Conservation (phyloP, 345 rosid genomes). For the Heritiera fomes region DNA sequence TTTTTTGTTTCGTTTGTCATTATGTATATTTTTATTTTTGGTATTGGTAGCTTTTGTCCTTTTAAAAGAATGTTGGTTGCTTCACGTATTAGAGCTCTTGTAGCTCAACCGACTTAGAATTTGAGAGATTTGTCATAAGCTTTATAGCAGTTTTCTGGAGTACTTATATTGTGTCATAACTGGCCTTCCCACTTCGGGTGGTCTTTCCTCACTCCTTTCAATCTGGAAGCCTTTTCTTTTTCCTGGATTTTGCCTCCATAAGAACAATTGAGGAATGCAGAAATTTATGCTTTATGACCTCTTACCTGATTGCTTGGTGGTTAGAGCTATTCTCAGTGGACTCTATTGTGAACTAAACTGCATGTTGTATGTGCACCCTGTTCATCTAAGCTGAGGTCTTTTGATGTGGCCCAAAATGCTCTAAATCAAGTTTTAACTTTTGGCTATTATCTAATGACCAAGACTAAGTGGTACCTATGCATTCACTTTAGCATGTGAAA, state of each 20-base stretch:
- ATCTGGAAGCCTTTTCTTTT: background rate
- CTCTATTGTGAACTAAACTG: background rate
- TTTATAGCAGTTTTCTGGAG: background rate
- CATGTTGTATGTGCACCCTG: background rate
- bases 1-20: too few species aligned
- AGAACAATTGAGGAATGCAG: background rate
- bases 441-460: background rate
- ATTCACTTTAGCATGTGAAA: background rate
- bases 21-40: background rate
- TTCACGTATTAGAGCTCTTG: background rate
- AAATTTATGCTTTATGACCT: background rate
- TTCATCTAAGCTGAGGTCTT: background rate
- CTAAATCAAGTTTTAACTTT: too few species aligned
- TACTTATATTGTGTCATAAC: background rate
- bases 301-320: background rate
- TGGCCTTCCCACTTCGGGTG: background rate
- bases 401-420: background rate
- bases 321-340: background rate
- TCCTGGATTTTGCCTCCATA: background rate
- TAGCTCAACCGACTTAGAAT: background rate
- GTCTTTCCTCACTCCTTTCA: background rate
- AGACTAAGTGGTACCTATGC: background rate
- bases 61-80: background rate
- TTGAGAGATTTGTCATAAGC: background rate
- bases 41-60: background rate